Evolutionary conservation across 176 grass and related monocot genomes (phyloP).

Genomic region (Alloteropsis semialata): DNA sequence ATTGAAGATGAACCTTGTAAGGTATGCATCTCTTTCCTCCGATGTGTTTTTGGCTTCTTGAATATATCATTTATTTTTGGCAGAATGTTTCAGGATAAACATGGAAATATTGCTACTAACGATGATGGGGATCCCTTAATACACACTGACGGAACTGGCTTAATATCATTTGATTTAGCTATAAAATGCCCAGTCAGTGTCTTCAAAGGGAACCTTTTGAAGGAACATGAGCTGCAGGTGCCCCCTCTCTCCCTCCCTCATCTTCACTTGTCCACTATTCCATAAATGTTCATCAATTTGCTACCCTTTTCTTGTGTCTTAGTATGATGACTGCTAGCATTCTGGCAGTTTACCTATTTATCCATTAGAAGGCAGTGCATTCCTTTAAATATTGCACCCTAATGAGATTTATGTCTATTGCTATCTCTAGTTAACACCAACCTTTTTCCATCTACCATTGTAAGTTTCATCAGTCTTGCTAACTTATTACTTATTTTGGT

Average conservation of each 20-base stretch:
- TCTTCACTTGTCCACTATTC: too few species aligned
- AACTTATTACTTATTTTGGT: background rate
- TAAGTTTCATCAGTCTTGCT: background rate
- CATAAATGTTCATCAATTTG: too few species aligned
- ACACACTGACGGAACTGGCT: slow-evolving; percentile 85
- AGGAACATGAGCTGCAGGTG: slow-evolving; percentile 15
- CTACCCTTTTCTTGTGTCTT: too few species aligned
- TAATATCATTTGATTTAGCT: slow-evolving; percentile 75
- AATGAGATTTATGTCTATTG: background rate
- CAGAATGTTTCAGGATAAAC: slow-evolving; percentile 37
- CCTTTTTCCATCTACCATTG: background rate
- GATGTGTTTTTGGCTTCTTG: background rate
- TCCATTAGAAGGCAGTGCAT: too few species aligned
- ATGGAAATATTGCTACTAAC: slow-evolving; percentile 26
- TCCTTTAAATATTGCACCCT: background rate
- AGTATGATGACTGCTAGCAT: too few species aligned
- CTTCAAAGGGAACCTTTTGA: slow-evolving; percentile 35
- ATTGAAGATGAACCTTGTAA: slow-evolving; percentile 58
- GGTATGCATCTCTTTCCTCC: slow-evolving; percentile 30
- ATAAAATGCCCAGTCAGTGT: slow-evolving; percentile 49
- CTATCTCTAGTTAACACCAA: background rate
- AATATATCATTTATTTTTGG: slow-evolving; percentile 3
- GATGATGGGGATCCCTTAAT: slow-evolving; percentile 34
- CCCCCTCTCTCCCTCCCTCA: background rate
- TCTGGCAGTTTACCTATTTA: too few species aligned